These are phyloP conservation scores for Suhomyces taliae DNA, from an alignment of 1,139 yeast species.

Conservation along the genomic window DNA sequence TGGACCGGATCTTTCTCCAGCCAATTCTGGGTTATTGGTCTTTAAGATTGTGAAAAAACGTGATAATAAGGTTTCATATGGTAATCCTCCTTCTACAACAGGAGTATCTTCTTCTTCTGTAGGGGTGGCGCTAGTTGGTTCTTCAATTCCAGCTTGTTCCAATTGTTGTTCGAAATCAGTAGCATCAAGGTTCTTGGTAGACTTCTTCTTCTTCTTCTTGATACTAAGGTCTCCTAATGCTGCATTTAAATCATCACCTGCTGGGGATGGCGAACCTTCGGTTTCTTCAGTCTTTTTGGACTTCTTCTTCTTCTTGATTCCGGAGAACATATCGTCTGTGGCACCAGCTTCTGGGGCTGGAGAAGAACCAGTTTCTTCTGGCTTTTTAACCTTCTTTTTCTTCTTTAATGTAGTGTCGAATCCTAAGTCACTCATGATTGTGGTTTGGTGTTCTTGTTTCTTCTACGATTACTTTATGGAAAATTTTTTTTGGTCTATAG, in stretches of 20 bases:
- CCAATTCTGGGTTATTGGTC: conserved; percentile 95
- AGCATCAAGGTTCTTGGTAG: conserved; percentile 54
- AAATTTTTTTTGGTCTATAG: conserved; percentile 10
- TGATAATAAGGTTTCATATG: conserved; percentile 74
- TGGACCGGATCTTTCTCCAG: conserved; percentile 91
- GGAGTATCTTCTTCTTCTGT: conserved; percentile 18
- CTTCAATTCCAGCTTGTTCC: conserved; percentile 85
- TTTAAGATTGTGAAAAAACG: conserved; percentile 85
- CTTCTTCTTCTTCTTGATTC: conserved; percentile 56
- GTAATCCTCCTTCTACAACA: conserved; percentile 56
- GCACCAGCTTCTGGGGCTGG: conserved; percentile 28
- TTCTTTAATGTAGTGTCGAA: conserved; percentile 79
- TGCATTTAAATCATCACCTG: conserved; percentile 63
- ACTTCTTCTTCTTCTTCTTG: conserved; percentile 76
- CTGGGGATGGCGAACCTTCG: conserved; percentile 41
- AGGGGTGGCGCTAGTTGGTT: conserved; percentile 30
- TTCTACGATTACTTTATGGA: conserved; percentile 2
- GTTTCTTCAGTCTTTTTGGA: conserved; percentile 39
- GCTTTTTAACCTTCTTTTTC: conserved; percentile 64
- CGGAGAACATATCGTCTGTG: conserved; percentile 53
- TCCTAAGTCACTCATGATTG: conserved; percentile 58
- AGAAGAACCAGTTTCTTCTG: conserved; percentile 40
- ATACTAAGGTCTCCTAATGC: conserved; percentile 74
- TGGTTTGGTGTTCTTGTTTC: neutral
- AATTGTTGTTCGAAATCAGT: conserved; percentile 88